Conservation (phyloP, 2,329 filamentous ascomycete genomes). For the Fusarium denticulatum region DNA sequence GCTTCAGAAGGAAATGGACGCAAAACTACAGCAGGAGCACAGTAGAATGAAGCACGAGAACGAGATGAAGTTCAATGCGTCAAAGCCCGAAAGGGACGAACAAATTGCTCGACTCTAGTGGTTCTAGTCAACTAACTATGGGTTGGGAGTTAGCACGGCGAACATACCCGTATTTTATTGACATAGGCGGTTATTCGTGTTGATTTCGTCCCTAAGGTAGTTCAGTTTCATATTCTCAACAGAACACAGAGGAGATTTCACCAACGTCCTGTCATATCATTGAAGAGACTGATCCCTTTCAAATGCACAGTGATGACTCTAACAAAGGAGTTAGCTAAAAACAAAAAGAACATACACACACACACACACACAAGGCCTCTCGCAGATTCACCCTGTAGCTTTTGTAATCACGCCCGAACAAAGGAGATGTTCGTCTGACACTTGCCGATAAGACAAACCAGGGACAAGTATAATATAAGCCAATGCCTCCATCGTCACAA, state of each 20-base stretch:
- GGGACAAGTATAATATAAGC: not conserved
- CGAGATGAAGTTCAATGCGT: not conserved
- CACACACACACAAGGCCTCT: not conserved
- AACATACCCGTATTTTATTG: not conserved
- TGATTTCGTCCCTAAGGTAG: not conserved
- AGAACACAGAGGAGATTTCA: not conserved
- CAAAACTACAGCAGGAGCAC: not conserved
- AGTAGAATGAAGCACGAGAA: not conserved
- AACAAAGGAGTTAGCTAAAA: not conserved
- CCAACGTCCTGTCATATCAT: not conserved
- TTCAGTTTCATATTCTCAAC: not conserved
- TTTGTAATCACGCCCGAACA: not conserved
- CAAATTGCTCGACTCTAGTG: not conserved
- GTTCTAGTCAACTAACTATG: not conserved
- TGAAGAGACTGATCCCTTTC: not conserved
- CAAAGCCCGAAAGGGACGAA: not conserved
- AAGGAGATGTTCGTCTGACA: not conserved
- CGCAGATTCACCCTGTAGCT: not conserved
- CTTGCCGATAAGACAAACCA: not conserved
- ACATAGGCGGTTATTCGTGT: too few relatives aligned
- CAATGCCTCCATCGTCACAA: not conserved
- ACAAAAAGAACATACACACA: not conserved
- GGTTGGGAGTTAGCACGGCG: not conserved
- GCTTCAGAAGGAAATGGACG: not conserved
- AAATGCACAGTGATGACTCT: not conserved